These are phyloP conservation scores for Hypoxylon sp. DNA, from an alignment of 2,329 filamentous ascomycete species.

Conservation along the genomic window DNA sequence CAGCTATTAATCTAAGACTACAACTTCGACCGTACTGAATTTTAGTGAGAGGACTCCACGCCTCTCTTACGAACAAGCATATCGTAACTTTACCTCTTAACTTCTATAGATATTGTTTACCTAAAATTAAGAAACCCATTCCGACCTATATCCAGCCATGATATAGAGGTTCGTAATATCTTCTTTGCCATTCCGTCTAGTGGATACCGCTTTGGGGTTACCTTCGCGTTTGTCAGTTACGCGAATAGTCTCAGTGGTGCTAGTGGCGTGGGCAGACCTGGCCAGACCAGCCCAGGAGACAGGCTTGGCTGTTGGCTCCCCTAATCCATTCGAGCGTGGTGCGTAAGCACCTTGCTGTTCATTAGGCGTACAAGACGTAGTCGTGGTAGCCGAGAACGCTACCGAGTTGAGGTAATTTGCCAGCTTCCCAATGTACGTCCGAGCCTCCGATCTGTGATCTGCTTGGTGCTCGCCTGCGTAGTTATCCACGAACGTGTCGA, in stretches of 20 bases:
- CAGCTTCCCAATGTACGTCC: not conserved
- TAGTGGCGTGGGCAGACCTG: not conserved
- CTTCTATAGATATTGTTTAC: no score
- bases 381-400: not conserved
- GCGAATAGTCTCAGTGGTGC: no score
- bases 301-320: not conserved
- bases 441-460: not conserved
- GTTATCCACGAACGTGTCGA: not conserved
- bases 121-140: no score
- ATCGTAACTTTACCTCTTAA: no score
- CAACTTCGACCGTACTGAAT: no score
- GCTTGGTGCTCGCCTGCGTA: not conserved
- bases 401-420: not conserved
- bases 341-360: conserved; percentile 1
- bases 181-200: conserved; percentile 1
- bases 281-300: not conserved
- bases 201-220: not conserved
- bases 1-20: no score
- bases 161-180: no score
- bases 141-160: no score
- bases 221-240: no score
- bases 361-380: not conserved
- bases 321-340: not conserved
- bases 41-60: no score
- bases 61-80: no score